Evolutionary conservation across 2,329 filamentous ascomycete genomes (phyloP), one percentile per base, ranked within the genome.

Genomic region (Claviceps humidiphila): DNA sequence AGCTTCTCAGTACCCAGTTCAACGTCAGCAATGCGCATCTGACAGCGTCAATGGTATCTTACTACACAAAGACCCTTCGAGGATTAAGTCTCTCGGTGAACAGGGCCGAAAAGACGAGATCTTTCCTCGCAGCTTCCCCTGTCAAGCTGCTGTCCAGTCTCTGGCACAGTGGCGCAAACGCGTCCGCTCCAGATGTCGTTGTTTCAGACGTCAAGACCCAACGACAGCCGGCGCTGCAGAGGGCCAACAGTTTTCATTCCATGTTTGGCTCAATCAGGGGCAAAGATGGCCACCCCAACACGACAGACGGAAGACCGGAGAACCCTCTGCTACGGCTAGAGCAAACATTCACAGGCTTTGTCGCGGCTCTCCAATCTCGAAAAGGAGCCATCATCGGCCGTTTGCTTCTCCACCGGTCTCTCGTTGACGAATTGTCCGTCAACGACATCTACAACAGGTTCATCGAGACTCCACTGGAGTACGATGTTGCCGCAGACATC

Each of bases 391-490:
- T 95, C 53, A 78, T 94, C 17, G 89, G 87, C 17, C 82, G 85
- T 37, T 82, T 81, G 26, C 72, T 96, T 37, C 78, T 89, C 49
- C 84, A 81, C 58, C 78, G 90, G 48, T 71, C 71, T 54, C 73
- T 76, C 30, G 87, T 84, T 2, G 87, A 95, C 62, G 86, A 90
- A 61, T 75, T 91, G 6, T 74, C 80, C 1, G 85, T 95, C 58
- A 95, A 95, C 61, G 89, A 95, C 59, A 73, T 96, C 1, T 96
- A 95, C 69, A 95, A 95, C 63, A 79, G 82, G 38, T 76, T 96
- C 14, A 81, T 95, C 17, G 89, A 95, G 64, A 85, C 85, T 57
- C 87, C 89, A 0, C 84, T 81, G 50, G 89, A 88, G 61, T 77
- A 87, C 57, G 85, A 94, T 51, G 74, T 82, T 9, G 81, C 87